These are phyloP conservation scores for Cryptosporidium xiaoi DNA, from an alignment of 169 alveolate genomes.

Conservation along the genomic window DNA sequence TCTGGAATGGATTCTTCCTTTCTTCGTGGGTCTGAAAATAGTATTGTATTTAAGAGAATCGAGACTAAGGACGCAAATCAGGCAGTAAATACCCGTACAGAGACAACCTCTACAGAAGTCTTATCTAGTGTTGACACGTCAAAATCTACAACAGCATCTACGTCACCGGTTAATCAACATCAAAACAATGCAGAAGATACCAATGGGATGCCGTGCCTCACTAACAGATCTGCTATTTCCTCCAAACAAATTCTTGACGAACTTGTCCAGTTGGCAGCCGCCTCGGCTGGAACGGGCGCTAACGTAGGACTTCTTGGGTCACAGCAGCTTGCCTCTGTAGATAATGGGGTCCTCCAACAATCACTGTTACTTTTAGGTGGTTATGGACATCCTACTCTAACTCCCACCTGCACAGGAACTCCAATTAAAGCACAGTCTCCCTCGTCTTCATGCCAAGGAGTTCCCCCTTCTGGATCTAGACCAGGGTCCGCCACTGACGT, in stretches of 20 bases:
- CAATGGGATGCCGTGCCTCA: not conserved
- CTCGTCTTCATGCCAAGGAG: conserved; percentile 13
- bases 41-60: conserved; percentile 32
- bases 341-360: conserved; percentile 51
- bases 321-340: conserved; percentile 17
- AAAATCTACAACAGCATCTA: conserved; percentile 58
- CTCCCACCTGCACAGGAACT: not conserved
- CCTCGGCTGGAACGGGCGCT: conserved; percentile 1
- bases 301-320: conserved; percentile 3
- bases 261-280: conserved; percentile 42
- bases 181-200: conserved; percentile 9
- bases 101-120: conserved; percentile 26
- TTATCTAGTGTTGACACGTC: conserved; percentile 42
- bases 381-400: conserved; percentile 1
- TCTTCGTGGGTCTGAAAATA: not conserved
- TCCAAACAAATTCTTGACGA: conserved; percentile 54
- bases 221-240: not conserved
- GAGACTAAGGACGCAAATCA: conserved; percentile 3
- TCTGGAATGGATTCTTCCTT: conserved; percentile 28
- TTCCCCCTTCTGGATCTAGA: not conserved
- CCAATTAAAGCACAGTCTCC: conserved; percentile 41
- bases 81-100: conserved; percentile 30
- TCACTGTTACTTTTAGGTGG: conserved; percentile 41
- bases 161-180: conserved; percentile 35
- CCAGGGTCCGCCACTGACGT: not conserved